Conservation (phyloP, 768 basidiomycete genomes). For the Inosperma sp. region DNA sequence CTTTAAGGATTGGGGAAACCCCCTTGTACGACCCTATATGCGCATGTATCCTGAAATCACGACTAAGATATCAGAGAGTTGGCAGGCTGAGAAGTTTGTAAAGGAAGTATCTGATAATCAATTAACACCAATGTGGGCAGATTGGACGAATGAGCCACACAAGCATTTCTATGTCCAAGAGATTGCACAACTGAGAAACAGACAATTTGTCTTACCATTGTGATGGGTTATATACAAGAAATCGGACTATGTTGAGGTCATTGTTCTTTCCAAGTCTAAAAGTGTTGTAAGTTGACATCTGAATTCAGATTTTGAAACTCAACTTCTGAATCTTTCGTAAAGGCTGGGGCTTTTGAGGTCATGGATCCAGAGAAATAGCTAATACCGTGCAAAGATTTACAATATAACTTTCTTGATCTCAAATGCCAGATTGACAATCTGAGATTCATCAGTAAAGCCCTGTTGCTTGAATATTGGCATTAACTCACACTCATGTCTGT, state of each 20-base stretch:
- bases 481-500: not conserved
- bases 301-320: too few relatives aligned
- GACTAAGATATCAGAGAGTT: slow-evolving; percentile 18
- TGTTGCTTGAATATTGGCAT: too few relatives aligned
- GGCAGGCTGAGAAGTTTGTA: slow-evolving; percentile 27
- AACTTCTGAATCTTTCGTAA: too few relatives aligned
- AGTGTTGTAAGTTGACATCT: not conserved
- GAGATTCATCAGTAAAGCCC: too few relatives aligned
- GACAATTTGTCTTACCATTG: slow-evolving; percentile 17
- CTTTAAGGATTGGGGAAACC: not conserved
- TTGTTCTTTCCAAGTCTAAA: not conserved
- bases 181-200: slow-evolving; percentile 15
- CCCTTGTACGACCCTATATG: slow-evolving; percentile 8
- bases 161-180: slow-evolving; percentile 27
- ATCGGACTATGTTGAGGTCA: slow-evolving; percentile 6
- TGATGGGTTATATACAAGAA: slow-evolving; percentile 18
- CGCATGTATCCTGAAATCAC: slow-evolving; percentile 26
- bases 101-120: slow-evolving; percentile 15
- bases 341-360: too few relatives aligned
- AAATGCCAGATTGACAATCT: too few relatives aligned
- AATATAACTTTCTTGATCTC: too few relatives aligned
- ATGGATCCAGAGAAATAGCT: too few relatives aligned
- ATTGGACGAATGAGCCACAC: slow-evolving; percentile 14
- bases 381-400: too few relatives aligned
- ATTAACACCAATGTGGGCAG: slow-evolving; percentile 28